phyloP scores from a whole-genome alignment of 2,329 filamentous ascomycete genomes.

The Nigrospora sphaerica region DNA sequence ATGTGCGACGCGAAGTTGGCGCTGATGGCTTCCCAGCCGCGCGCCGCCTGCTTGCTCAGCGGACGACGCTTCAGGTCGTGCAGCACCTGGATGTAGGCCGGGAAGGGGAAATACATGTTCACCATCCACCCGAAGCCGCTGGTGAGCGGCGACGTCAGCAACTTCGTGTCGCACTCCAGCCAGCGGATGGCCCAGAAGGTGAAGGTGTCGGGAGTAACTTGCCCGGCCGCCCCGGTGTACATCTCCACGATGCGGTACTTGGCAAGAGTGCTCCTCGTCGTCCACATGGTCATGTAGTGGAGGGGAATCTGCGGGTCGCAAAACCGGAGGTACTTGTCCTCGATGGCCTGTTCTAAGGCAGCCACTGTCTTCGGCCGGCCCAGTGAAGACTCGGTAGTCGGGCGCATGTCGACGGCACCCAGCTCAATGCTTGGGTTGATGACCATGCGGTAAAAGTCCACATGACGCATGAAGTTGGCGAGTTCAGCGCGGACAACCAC shows the following conservation, averaged over 20 bases:
- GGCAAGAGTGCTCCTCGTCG: constrained; percentile 32
- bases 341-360: constrained; percentile 29
- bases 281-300: constrained; percentile 33
- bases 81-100: constrained; percentile 31
- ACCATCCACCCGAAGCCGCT: constrained; percentile 29
- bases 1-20: constrained; percentile 34
- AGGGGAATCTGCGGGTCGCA: constrained; percentile 30
- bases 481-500: constrained; percentile 30
- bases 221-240: constrained; percentile 21
- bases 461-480: constrained; percentile 21
- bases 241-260: constrained; percentile 43
- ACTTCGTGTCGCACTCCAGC: constrained; percentile 15
- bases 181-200: too few relatives aligned
- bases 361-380: constrained; percentile 12
- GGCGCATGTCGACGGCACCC: too few relatives aligned
- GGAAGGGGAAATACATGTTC: constrained; percentile 29
- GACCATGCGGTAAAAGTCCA: too few relatives aligned
- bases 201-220: constrained; percentile 6
- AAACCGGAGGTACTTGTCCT: constrained; percentile 36
- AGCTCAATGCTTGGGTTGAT: too few relatives aligned
- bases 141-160: constrained; percentile 21
- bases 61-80: constrained; percentile 20
- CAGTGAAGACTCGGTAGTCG: too few relatives aligned
- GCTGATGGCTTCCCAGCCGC: constrained; percentile 36
- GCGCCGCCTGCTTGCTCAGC: constrained; percentile 16